Evolutionary conservation across 257 asterid species (phyloP), one percentile per base, ranked within the genome.

Genomic region (Plantago ovata): DNA sequence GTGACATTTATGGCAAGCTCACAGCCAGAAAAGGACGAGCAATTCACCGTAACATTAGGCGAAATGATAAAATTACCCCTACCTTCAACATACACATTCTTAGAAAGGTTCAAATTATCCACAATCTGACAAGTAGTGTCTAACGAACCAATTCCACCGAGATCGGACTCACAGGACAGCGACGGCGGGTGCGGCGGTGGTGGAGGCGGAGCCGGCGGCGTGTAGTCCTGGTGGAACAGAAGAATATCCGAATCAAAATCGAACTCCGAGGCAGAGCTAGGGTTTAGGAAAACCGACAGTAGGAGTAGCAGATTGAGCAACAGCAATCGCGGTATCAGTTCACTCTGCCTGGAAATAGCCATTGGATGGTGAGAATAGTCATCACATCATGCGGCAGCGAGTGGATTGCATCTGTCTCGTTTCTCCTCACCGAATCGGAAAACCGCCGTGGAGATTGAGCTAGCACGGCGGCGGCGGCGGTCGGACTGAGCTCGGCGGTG

Each of bases 111-210:
- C 81, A 93, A 58, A 70, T 69, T 71, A 44, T 95, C 79, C 7
- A 87, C 84, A 66, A 93, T 76, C 56, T 78, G 75, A 63, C 99
- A 93, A 41, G 93, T 82, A 33, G 97, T 86, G 66, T 93, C 99
- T 45, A 93, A 60, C 19, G 96, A 69, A 20, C 99, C 99, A 38
- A 93, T 81, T 3, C 97, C 99, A 12, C 94, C 95, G 21, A 93
- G 94, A 82, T 84, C 96, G 63, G 78, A 78, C 74, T 82, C 87
- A 69, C 99, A 93, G 3, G 92, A 79, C 12, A 79, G 69, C 53
- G 96, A 82, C 68, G 96, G 99, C 49, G 97, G 97, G 24, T 82
- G 99, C 19, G 97, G 96, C 61, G 99, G 99, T 8, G 99, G 97
- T 3, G 99, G 97, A 3, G 96, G 94, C 10, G 99, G 99, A 14